These are phyloP conservation scores for Kurtzmaniella quercitrusa DNA, from an alignment of 1,139 yeast species.

Conservation along the genomic window DNA sequence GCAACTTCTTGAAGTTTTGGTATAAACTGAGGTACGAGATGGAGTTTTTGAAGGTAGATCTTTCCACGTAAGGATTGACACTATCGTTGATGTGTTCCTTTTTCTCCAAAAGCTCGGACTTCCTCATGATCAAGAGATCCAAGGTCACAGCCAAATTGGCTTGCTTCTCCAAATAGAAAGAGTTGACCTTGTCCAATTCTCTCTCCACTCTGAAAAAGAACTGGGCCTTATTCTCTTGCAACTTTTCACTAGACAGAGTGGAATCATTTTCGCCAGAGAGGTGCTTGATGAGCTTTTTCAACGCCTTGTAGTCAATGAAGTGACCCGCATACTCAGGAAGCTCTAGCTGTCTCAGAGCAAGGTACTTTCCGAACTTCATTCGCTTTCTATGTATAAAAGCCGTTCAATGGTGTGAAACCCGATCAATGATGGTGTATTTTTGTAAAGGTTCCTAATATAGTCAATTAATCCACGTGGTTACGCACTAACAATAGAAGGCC, in stretches of 20 bases:
- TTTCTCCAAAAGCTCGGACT: conserved; percentile 50
- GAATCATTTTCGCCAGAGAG: conserved; percentile 23
- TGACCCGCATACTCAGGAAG: conserved; percentile 91
- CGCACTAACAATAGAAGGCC: not conserved
- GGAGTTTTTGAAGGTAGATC: conserved; percentile 36
- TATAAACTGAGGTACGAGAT: conserved; percentile 52
- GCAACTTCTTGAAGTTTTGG: conserved; percentile 85
- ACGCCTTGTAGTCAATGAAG: conserved; percentile 89
- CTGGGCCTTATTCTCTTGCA: conserved; percentile 88
- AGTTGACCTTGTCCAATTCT: conserved; percentile 90
- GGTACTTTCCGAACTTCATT: conserved; percentile 91
- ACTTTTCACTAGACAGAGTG: conserved; percentile 8
- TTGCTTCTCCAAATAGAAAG: conserved; percentile 85
- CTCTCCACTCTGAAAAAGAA: conserved; percentile 91
- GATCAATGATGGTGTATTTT: not conserved
- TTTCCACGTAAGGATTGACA: conserved; percentile 20
- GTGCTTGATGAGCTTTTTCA: conserved; percentile 75
- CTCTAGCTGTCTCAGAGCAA: conserved; percentile 91
- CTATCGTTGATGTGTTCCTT: conserved; percentile 12
- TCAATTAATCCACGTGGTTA: conserved; percentile 9
- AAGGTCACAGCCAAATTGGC: conserved; percentile 75
- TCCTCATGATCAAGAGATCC: conserved; percentile 71
- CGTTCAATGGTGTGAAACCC: too few species aligned
- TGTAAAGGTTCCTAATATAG: not conserved
- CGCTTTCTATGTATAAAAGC: too few species aligned